A percentile compares a stretch with the other conserved stretches of the same genome.
These are phyloP conservation scores for Trifolium repens DNA, from an alignment of 306 rosid genomes.

Conservation along the genomic window DNA sequence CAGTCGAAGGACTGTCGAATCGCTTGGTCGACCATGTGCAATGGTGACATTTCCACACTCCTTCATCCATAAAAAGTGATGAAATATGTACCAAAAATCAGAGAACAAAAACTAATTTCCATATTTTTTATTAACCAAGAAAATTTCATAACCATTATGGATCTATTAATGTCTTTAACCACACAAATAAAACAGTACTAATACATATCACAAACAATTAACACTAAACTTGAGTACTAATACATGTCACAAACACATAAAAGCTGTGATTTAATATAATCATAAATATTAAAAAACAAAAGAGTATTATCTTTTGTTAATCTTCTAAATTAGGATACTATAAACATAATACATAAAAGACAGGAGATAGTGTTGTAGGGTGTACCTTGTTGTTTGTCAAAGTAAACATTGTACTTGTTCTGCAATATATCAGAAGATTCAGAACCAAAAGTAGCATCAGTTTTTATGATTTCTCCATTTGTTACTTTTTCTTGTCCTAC, in stretches of 20 bases:
- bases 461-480: conserved; percentile 36
- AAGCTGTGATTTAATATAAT: neutral
- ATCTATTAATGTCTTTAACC: no score
- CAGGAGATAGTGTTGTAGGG: conserved; percentile 16
- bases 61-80: conserved; percentile 52
- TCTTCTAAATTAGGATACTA: neutral
- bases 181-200: neutral
- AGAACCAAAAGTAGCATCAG: conserved; percentile 6
- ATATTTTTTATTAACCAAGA: conserved; percentile 14
- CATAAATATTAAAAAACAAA: neutral
- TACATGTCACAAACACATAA: conserved; percentile 3
- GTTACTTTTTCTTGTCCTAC: conserved; percentile 31
- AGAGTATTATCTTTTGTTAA: neutral
- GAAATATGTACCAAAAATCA: conserved; percentile 36
- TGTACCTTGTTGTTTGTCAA: conserved; percentile 50
- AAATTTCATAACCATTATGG: neutral
- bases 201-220: conserved; percentile 16
- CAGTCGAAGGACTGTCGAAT: conserved; percentile 38
- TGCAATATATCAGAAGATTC: conserved; percentile 15
- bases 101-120: conserved; percentile 27
- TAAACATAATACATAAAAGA: neutral
- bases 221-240: conserved; percentile 21
- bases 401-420: conserved; percentile 42
- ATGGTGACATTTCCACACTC: conserved; percentile 63
- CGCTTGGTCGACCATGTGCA: conserved; percentile 56